Evolutionary conservation across 805 yeast genomes (phyloP).

Genomic region (Blastobotrys muscicola): DNA sequence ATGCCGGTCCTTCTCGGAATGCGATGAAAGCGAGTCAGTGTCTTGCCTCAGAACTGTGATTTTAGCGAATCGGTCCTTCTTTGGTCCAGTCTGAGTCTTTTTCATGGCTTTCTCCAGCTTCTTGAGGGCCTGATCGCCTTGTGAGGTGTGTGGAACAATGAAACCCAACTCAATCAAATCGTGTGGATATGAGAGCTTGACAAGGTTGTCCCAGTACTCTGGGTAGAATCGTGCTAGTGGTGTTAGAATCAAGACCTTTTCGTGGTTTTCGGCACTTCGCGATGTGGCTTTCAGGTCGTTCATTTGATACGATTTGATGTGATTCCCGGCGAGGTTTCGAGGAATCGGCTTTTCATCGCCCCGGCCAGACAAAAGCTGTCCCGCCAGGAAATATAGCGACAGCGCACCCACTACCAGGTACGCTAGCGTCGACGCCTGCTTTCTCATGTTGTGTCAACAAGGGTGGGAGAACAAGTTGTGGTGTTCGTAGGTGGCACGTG

Average conservation of each 20-base stretch:
- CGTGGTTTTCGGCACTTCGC: constrained; percentile 64
- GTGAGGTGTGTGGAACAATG: constrained; percentile 71
- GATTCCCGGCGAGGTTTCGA: constrained; percentile 10
- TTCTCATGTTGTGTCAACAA: no score
- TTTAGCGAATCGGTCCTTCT: constrained; percentile 62
- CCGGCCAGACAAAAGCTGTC: background rate
- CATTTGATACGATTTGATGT: constrained; percentile 61
- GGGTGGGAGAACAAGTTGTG: no score
- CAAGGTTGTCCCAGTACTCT: constrained; percentile 80
- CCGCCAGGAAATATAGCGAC: background rate
- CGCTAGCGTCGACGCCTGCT: no score
- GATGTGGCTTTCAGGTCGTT: constrained; percentile 66
- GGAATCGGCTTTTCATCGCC: constrained; percentile 8
- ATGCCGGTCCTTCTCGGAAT: constrained; percentile 82
- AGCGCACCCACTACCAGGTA: background rate
- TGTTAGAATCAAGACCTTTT: constrained; percentile 75
- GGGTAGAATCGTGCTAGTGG: constrained; percentile 84
- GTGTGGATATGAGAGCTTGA: constrained; percentile 72
- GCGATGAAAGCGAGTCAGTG: constrained; percentile 57
- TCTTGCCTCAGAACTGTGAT: constrained; percentile 90
- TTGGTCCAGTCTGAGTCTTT: constrained; percentile 53
- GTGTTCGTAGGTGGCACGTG: no score
- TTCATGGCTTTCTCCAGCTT: constrained; percentile 69
- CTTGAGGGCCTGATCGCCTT: constrained; percentile 73
- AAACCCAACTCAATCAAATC: constrained; percentile 81